phyloP scores from a whole-genome alignment of 129 eudicot species.

The Escallonia herrerae region DNA sequence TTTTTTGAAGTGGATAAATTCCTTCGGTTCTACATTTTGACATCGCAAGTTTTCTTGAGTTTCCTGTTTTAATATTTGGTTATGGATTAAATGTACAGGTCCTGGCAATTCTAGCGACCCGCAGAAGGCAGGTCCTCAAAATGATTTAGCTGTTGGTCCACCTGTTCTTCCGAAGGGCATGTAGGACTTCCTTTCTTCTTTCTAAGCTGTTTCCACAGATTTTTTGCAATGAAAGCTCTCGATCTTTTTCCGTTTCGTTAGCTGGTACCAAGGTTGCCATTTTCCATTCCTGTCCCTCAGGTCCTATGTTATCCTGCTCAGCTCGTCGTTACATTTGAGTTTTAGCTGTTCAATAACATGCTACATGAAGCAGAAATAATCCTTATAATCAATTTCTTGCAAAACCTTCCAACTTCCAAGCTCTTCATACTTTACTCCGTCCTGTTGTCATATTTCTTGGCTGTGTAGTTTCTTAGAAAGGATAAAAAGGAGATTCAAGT shows the following conservation, averaged over 20 bases:
- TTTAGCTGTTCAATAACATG: too few relatives aligned
- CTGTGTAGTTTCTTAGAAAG: too few relatives aligned
- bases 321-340: too few relatives aligned
- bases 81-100: conserved; percentile 27
- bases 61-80: conserved; percentile 12
- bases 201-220: not conserved
- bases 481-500: too few relatives aligned
- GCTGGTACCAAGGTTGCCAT: too few relatives aligned
- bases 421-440: too few relatives aligned
- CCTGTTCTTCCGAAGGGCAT: conserved; percentile 38
- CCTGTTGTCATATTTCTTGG: too few relatives aligned
- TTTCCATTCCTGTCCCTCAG: too few relatives aligned
- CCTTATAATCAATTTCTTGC: too few relatives aligned
- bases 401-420: too few relatives aligned
- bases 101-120: conserved; percentile 42
- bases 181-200: conserved; percentile 37
- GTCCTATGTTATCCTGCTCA: too few relatives aligned
- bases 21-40: not conserved
- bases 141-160: conserved; percentile 47
- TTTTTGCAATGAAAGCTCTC: not conserved
- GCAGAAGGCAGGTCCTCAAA: conserved; percentile 47
- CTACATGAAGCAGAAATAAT: too few relatives aligned
- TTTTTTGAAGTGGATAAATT: conserved; percentile 5
- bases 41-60: not conserved
- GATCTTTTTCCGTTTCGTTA: not conserved